Evolutionary conservation across 179 eudicot species (phyloP).

Genomic region (Beta corolliflora): DNA sequence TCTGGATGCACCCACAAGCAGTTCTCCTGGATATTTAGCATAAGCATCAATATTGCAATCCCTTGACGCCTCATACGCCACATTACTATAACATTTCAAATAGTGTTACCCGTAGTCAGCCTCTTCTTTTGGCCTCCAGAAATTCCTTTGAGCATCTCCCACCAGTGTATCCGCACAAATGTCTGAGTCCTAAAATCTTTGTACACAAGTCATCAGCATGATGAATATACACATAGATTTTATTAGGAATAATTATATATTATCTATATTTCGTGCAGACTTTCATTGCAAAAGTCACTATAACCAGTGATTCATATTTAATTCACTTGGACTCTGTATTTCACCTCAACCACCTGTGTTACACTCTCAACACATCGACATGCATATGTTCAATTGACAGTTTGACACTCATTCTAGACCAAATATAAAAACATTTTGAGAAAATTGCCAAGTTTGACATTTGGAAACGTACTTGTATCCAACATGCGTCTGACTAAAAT

Average conservation of each 20-base stretch:
- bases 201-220: conserved; percentile 31
- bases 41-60: background rate
- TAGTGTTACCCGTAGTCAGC: conserved; percentile 62
- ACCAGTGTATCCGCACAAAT: conserved; percentile 77
- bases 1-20: conserved; percentile 67
- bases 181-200: conserved; percentile 82
- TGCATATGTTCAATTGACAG: no score
- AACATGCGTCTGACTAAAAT: no score
- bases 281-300: background rate
- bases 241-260: background rate
- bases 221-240: conserved; percentile 12
- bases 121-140: conserved; percentile 93
- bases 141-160: conserved; percentile 88
- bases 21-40: conserved; percentile 51
- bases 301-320: background rate
- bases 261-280: background rate
- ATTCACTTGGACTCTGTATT: no score
- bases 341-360: no score
- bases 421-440: no score
- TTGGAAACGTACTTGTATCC: no score
- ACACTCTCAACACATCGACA: no score
- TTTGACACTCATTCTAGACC: no score
- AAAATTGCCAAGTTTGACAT: no score
- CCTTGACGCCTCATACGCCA: background rate
- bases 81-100: background rate